Conservation (phyloP, 192 early-diverging fungal species). For the Jimgerdemannia lactiflua region DNA sequence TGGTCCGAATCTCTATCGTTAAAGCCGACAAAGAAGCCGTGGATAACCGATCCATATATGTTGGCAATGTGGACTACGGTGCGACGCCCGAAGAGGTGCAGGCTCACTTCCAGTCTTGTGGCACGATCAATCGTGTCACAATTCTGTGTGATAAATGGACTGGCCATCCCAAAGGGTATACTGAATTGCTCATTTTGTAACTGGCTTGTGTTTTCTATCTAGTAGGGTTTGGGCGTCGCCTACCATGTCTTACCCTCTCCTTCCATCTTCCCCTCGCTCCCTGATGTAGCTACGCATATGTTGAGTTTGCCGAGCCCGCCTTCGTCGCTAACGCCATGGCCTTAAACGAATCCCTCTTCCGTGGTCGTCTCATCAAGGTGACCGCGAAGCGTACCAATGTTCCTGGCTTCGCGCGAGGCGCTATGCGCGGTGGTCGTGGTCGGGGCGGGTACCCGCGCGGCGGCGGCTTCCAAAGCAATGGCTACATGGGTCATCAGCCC, state of each 20-base stretch:
- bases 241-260: background rate
- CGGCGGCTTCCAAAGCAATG: constrained; percentile 46
- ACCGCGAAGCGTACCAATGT: constrained; percentile 94
- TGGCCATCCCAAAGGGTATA: constrained; percentile 80
- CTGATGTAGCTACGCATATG: constrained; percentile 76
- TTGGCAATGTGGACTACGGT: constrained; percentile 95
- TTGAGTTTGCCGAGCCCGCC: constrained; percentile 90
- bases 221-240: background rate
- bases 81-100: constrained; percentile 95
- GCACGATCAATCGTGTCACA: constrained; percentile 95
- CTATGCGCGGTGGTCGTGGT: constrained; percentile 72
- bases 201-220: background rate
- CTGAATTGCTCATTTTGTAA: background rate
- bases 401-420: constrained; percentile 81
- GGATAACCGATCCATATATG: constrained; percentile 88
- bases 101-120: constrained; percentile 92
- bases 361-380: constrained; percentile 83
- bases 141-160: constrained; percentile 95
- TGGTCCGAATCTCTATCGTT: background rate
- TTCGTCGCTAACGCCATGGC: constrained; percentile 80
- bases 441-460: constrained; percentile 66
- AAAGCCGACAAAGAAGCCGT: constrained; percentile 65
- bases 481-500: constrained; percentile 3
- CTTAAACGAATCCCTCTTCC: constrained; percentile 88
- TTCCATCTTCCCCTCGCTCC: background rate